Evolutionary conservation across 108 stramenopile species (phyloP), one percentile per base, ranked within the genome.

Genomic region (Aurantiochytrium sp.): DNA sequence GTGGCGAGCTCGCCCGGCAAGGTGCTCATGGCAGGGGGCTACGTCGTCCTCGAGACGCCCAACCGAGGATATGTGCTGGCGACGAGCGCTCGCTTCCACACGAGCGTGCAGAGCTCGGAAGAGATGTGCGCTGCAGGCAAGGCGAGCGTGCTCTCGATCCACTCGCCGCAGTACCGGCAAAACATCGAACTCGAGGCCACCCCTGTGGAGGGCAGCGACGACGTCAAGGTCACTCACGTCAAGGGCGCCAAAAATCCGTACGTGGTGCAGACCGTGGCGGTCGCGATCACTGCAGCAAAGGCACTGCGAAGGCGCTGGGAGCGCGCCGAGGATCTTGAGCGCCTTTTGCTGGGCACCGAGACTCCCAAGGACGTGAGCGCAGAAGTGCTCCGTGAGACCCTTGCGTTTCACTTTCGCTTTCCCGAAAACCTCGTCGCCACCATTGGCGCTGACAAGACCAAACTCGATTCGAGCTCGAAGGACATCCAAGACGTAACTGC

Each of bases 11-110:
- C 23, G 10, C 98, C 98, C 4, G 98, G 98, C 28, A 98, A 98
- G 88, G 95, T 97, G 19, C 92, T 98, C 45, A 87, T 98, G 53
- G 97, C 96, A 8, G 98, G 98, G 25, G 98, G 98, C 45, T 98
- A 98, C 89, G 94, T 97, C 12, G 97, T 98, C 42, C 91, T 98
- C 73, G 97, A 98, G 87, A 88, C 92, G n/a, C 95, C 95, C 18
- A 97, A 98, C 91, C 88, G 88, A 4, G 98, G 97, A 5, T 90
- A 96, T 8, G 96, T 97, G 28, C 58, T 98, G n/a, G 96, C 96
- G 10, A 93, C 96, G 18, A 95, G 89, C 5, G 49, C 93, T 12
- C 92, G 97, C 57, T 98, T 98, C 88, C 95, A 96, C 91, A 90
- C 95, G 23, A 96, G 95, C 5, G 91, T 96, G 35, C 87, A 60